Base-by-base conservation (phyloP, 306 rosid species). In the Coriaria nepalensis region DNA sequence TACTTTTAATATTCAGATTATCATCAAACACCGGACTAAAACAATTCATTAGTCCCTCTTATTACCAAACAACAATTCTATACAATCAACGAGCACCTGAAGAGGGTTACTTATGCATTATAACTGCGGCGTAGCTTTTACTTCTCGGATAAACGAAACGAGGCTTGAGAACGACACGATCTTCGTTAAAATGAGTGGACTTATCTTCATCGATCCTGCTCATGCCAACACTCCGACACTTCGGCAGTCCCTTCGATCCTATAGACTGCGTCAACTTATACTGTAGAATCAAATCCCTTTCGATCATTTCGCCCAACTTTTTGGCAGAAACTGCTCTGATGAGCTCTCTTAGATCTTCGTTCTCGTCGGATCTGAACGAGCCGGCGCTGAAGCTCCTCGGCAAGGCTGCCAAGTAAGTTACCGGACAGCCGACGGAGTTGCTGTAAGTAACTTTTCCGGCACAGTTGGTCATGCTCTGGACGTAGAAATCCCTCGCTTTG, bases 151-250 rank as follows among this genome's bases (percentile, higher is more conserved):
- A 65, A 33, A 62, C 69, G 12, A 57, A 13, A 65, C 59, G 55
- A 0, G 62, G 15, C 39, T 50, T 65, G 29, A 20, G 29, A 9
- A 32, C 13, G 13, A 11, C 70, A 2, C 7, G 57, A 0, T 43
- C 61, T 2, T 65, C 76, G 4, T 47, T 68, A 33, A 68, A 60
- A n/a, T 80, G 84, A 40, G 7, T 41, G 12, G 77, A 40, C 37
- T 45, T 38, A 10, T 77, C 85, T 66, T 81, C 90, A 7, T 81
- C 90, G 9, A 81, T 81, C 51, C 63, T 67, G 2, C 79, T 71
- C 90, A 81, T 81, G 2, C 75, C 81, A 5, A 81, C 84, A 42
- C 81, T 81, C n/a, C 58, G 46, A 3, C 77, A 67, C 11, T 81
- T 81, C 3, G 79, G 79, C 10, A 81, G 13, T 35, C 66, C 73